phyloP scores from a whole-genome alignment of 106 monocot species.

The Platanthera zijinensis region DNA sequence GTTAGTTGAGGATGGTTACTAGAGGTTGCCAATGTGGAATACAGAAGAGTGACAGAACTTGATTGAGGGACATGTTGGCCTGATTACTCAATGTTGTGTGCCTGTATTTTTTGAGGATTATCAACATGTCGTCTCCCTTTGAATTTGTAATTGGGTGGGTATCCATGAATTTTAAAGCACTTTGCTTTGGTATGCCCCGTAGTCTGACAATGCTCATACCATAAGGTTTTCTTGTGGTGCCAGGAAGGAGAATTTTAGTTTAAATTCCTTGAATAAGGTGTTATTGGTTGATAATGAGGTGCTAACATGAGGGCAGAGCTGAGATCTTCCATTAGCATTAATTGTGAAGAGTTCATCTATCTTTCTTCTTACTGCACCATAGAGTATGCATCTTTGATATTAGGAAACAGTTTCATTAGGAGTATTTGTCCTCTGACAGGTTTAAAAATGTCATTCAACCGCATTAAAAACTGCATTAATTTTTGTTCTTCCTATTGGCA shows the following conservation, averaged over 20 bases:
- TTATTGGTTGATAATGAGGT: not conserved
- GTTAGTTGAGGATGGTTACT: too few relatives aligned
- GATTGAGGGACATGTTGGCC: too few relatives aligned
- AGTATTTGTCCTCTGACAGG: not conserved
- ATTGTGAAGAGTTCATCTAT: not conserved
- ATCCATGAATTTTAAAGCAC: not conserved
- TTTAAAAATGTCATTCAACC: not conserved
- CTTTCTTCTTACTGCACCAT: not conserved
- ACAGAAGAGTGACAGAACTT: not conserved
- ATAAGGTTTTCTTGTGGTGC: too few relatives aligned
- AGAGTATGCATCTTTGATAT: not conserved
- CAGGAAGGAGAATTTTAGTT: too few relatives aligned
- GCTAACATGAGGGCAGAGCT: not conserved
- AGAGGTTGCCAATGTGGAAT: too few relatives aligned
- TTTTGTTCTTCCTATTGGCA: too few relatives aligned
- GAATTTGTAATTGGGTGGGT: not conserved
- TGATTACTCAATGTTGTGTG: not conserved
- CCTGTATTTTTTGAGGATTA: not conserved
- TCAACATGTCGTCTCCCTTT: too few relatives aligned
- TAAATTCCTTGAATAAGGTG: not conserved
- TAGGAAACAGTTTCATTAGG: not conserved
- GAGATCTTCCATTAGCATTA: too few relatives aligned
- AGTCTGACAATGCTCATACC: not conserved
- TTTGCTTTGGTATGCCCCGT: not conserved
- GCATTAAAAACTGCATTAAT: not conserved